Base-by-base conservation (phyloP, 257 asterid genomes). In the Echium plantagineum region DNA sequence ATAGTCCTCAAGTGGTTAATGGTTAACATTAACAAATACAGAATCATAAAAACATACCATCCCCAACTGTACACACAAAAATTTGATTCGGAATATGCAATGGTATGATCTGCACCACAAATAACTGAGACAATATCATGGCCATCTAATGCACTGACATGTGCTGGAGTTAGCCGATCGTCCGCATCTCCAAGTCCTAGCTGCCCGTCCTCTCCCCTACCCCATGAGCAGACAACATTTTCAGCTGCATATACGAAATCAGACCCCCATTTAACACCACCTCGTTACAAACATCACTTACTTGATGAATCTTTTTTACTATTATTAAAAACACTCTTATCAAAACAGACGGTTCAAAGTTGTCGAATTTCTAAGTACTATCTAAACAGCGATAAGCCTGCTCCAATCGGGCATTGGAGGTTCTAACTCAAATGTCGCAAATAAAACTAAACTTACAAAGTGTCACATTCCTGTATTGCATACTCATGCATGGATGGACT, bases 191-290 rank as follows among this genome's bases (percentile, higher is more conserved):
- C 98, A 61, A 79, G 98, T 28, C 98, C 98, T 38, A 93, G 80
- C 67, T 93, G 98, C 18, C 98, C 98, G 63, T 93, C 98, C 83
- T 93, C 98, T 71, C 97, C 98, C 80, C 98, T 81, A 73, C 98
- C 98, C 98, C 98, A 93, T 6, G 98, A 82, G 84, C 95, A 89
- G 71, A 89, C 89, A 42, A 84, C 49, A 13, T 42, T 42, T 42
- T 13, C 49, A 42, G 49, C 49, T 42, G 49, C 49, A 16, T 3
- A 42, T 38, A 38, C 3, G 2, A 10, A 10, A 12, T 10, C 15
- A 42, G 17, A 10, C 17, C 16, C 15, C 1, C 17, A 42, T 42
- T 42, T 42, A 42, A 42, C 49, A 42, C 13, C 17, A 42, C 13
- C 16, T 42, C 49, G 13, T 10, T 10, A 42, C 17, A 12, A 42